A percentile compares a stretch with the other conserved stretches of the same genome.
Evolutionary conservation across 768 basidiomycete species (phyloP).

Genomic region (Naganishia kalamii): DNA sequence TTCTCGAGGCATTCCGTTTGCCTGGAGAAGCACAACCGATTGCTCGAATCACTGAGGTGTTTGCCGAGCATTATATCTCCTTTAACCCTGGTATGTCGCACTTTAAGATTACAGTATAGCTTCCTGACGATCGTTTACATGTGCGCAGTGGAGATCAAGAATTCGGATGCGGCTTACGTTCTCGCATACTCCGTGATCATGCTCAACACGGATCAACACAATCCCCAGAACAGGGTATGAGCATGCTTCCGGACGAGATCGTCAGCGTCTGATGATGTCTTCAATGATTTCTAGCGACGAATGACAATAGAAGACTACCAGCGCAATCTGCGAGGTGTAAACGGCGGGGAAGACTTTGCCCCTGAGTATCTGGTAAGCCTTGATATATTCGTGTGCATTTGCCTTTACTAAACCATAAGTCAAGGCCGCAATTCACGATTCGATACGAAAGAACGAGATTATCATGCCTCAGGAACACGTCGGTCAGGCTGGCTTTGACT

Average conservation of each 20-base stretch:
- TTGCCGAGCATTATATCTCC: conserved; percentile 84
- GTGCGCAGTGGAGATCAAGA: conserved; percentile 75
- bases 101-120: not conserved
- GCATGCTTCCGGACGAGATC: conserved; percentile 50
- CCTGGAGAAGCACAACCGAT: conserved; percentile 96
- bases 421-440: conserved; percentile 85
- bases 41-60: conserved; percentile 83
- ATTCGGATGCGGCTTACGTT: conserved; percentile 87
- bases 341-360: conserved; percentile 74
- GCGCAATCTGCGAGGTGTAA: conserved; percentile 85
- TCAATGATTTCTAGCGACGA: conserved; percentile 51
- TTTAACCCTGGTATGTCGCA: conserved; percentile 60
- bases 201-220: conserved; percentile 96
- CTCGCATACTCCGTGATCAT: conserved; percentile 92
- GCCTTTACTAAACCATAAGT: not conserved
- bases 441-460: conserved; percentile 88
- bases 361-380: conserved; percentile 61
- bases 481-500: conserved; percentile 93
- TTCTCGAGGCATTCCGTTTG: conserved; percentile 85
- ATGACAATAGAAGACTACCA: conserved; percentile 95
- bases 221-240: conserved; percentile 69
- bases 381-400: conserved; percentile 49
- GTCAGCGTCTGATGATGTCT: not conserved
- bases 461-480: conserved; percentile 97
- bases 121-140: not conserved